Evolutionary conservation across 1,284 basidiomycete genomes (phyloP).

Genomic region (Ganoderma sinense): DNA sequence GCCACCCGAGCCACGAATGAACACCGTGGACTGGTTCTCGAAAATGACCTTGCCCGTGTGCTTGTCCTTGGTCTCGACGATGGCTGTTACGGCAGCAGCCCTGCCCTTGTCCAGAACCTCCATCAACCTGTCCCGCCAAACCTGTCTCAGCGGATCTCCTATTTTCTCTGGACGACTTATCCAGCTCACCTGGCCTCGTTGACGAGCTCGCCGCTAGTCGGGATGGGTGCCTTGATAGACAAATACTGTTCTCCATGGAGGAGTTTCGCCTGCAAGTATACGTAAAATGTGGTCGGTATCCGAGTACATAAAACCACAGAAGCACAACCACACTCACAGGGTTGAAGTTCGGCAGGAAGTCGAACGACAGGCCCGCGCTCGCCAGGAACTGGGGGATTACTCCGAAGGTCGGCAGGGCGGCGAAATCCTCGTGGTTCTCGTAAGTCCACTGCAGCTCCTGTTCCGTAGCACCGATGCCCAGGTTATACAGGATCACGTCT

Average conservation of each 20-base stretch:
- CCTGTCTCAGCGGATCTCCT: not conserved
- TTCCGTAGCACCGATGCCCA: conserved; percentile 95
- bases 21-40: conserved; percentile 93
- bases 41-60: conserved; percentile 84
- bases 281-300: not conserved
- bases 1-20: conserved; percentile 94
- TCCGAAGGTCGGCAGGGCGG: conserved; percentile 92
- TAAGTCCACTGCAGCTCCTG: conserved; percentile 93
- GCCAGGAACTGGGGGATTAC: conserved; percentile 94
- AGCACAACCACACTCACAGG: conserved; percentile 59
- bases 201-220: conserved; percentile 86
- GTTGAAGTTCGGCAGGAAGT: conserved; percentile 95
- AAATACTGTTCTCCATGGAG: conserved; percentile 98
- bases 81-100: conserved; percentile 85
- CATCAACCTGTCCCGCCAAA: conserved; percentile 55
- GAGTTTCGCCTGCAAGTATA: conserved; percentile 77
- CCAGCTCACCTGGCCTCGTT: conserved; percentile 72
- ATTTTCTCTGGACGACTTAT: too few species aligned
- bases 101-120: conserved; percentile 93
- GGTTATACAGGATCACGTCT: conserved; percentile 95
- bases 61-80: conserved; percentile 85
- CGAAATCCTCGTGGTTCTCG: conserved; percentile 90
- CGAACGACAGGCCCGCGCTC: conserved; percentile 68
- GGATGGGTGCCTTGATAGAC: conserved; percentile 87
- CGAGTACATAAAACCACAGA: not conserved